Conservation (phyloP, 2,329 filamentous ascomycete species). For the Lachnellula arida region DNA sequence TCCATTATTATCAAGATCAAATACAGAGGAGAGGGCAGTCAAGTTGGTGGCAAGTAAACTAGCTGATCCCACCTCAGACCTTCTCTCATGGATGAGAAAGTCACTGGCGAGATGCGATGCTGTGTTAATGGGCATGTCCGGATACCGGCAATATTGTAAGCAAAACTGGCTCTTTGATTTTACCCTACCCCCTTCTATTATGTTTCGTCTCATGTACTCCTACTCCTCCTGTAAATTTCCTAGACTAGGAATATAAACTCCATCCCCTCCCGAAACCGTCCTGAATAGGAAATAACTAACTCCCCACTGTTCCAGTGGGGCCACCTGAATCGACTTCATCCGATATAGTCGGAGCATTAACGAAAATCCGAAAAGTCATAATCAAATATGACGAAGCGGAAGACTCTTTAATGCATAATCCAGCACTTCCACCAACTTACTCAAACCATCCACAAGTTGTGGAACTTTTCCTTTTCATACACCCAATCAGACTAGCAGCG, state of each 20-base stretch:
- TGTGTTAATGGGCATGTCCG: conserved; percentile 49
- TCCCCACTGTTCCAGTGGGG: too few species aligned
- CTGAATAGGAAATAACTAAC: too few species aligned
- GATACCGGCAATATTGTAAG: conserved; percentile 43
- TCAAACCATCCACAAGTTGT: conserved; percentile 46
- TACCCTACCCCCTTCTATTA: too few species aligned
- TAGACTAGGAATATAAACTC: too few species aligned
- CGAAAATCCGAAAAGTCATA: conserved; percentile 40
- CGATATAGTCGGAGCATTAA: conserved; percentile 38
- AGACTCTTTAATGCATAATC: conserved; percentile 41
- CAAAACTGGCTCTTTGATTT: too few species aligned
- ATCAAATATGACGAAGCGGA: conserved; percentile 45
- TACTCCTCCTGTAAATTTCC: too few species aligned
- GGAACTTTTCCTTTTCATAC: conserved; percentile 50
- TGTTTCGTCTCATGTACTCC: too few species aligned
- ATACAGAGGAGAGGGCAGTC: conserved; percentile 28
- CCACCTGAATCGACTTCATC: conserved; percentile 39
- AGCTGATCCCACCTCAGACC: conserved; percentile 41
- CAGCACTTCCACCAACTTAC: conserved; percentile 41
- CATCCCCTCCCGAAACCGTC: too few species aligned
- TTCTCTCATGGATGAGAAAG: conserved; percentile 44
- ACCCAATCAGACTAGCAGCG: conserved; percentile 49
- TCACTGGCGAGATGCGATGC: conserved; percentile 45
- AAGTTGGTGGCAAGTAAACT: conserved; percentile 34
- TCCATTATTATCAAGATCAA: conserved; percentile 23